Base-by-base conservation (phyloP, 805 yeast species). In the Metschnikowia aberdeeniae region DNA sequence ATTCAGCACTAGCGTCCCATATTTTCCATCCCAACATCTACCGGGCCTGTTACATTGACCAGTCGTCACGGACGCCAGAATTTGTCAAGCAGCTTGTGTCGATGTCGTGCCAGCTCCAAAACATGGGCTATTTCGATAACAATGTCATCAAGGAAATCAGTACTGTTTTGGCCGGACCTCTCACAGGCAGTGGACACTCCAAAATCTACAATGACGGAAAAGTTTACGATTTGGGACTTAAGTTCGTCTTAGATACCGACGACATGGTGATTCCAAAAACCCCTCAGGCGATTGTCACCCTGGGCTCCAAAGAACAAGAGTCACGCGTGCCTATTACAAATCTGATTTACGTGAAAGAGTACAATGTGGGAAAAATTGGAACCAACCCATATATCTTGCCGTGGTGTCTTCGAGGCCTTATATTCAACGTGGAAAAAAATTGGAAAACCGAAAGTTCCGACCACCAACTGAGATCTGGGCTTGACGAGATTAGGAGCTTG, bases 111-210 rank as follows among this genome's bases (percentile, higher is more conserved):
- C 80, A 78, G 43, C 64, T 90, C 36, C 78, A 85, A 44, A 89
- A 92, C 60, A 54, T 81, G 38, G 98, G 98, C 0, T 76, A 71
- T 41, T 79, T 84, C 40, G 99, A 92, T 59, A 92, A 88, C 60
- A 93, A 89, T 19, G 85, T 93, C 11, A 72, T 92, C 17, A 83
- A 83, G 50, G 97, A 93, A 60, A 75, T 92, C 35, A 87, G 96
- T 44, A 47, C 55, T 3, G 36, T 46, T 32, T 44, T 38, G 50
- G 93, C 95, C 0, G 99, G 99, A 0, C 86, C 96, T 1, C 69
- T 93, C 43, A 92, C 97, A 0, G 97, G 97, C 3, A 90, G 93
- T 6, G 99, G 99, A 0, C 99, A 92, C 62, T 89, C 97, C 0
- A 84, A 78, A 51, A 81, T 93, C 24, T 92, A 92, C 63, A 85